Conservation (phyloP, 495 filamentous ascomycete species). For the Neurospora hispaniola region DNA sequence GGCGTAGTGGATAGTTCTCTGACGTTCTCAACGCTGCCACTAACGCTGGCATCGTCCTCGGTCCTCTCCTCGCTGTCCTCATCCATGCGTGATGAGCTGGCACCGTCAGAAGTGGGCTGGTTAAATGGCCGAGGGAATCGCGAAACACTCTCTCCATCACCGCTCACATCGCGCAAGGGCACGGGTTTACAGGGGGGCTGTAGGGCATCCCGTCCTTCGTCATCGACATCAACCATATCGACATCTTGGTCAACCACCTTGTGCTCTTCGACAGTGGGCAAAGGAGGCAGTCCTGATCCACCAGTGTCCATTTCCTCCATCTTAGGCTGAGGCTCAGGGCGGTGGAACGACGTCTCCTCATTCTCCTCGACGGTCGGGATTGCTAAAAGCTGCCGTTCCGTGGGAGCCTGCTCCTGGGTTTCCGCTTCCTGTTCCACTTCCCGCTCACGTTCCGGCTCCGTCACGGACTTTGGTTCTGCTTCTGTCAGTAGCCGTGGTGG, state of each 20-base stretch:
- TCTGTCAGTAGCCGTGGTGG: background rate
- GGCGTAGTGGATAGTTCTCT: constrained; percentile 39
- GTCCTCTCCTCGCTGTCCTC: constrained; percentile 44
- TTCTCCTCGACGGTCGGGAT: constrained; percentile 19
- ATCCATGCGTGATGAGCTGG: constrained; percentile 12
- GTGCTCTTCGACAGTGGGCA: constrained; percentile 17
- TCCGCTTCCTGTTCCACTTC: constrained; percentile 9
- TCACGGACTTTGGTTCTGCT: background rate
- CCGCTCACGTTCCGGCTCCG: background rate
- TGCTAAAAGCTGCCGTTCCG: constrained; percentile 17
- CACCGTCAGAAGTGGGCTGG: constrained; percentile 7
- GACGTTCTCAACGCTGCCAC: constrained; percentile 38
- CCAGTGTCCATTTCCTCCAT: constrained; percentile 32
- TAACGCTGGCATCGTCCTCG: constrained; percentile 50
- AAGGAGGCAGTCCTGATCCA: constrained; percentile 18
- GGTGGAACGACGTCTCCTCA: constrained; percentile 12
- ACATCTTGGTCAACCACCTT: constrained; percentile 19
- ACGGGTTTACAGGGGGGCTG: constrained; percentile 39
- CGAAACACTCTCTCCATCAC: background rate
- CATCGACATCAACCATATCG: constrained; percentile 35
- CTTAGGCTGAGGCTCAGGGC: constrained; percentile 23
- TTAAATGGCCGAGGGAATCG: constrained; percentile 9
- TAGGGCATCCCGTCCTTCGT: constrained; percentile 26
- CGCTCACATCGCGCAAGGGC: constrained; percentile 10
- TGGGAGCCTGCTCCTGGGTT: background rate